Evolutionary conservation across 495 filamentous ascomycete genomes (phyloP).

Genomic region (Talaromyces stipitatus): DNA sequence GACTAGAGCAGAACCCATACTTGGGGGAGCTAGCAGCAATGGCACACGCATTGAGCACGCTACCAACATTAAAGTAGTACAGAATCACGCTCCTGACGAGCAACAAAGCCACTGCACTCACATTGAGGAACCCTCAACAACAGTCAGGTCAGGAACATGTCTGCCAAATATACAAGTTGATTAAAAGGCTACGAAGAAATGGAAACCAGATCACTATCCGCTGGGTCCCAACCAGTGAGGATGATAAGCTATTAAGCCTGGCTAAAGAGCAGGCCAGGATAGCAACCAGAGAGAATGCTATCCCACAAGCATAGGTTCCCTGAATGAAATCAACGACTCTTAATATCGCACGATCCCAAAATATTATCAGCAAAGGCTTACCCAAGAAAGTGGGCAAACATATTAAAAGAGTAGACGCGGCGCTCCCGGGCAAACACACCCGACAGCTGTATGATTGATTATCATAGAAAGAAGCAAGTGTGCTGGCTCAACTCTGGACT

Average conservation of each 20-base stretch:
- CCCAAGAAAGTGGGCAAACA: no score
- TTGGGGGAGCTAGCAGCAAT: constrained; percentile 14
- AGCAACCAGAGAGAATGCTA: constrained; percentile 9
- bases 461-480: no score
- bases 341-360: neutral
- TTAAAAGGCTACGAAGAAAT: constrained; percentile 12
- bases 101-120: constrained; percentile 16
- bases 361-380: neutral
- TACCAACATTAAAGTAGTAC: constrained; percentile 8
- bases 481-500: no score
- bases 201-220: constrained; percentile 12
- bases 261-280: constrained; percentile 19
- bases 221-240: constrained; percentile 10
- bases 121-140: constrained; percentile 14
- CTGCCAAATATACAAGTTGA: constrained; percentile 15
- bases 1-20: constrained; percentile 12
- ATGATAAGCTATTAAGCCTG: constrained; percentile 17
- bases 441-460: no score
- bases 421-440: no score
- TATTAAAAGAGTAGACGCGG: no score
- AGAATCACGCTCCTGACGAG: constrained; percentile 11
- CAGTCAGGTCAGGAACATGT: constrained; percentile 15
- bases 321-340: constrained; percentile 11
- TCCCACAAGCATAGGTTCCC: constrained; percentile 7
- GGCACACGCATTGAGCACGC: constrained; percentile 10